These are phyloP conservation scores for Lactifluus hygrophoroides DNA, from an alignment of 768 basidiomycete genomes.

Conservation along the genomic window DNA sequence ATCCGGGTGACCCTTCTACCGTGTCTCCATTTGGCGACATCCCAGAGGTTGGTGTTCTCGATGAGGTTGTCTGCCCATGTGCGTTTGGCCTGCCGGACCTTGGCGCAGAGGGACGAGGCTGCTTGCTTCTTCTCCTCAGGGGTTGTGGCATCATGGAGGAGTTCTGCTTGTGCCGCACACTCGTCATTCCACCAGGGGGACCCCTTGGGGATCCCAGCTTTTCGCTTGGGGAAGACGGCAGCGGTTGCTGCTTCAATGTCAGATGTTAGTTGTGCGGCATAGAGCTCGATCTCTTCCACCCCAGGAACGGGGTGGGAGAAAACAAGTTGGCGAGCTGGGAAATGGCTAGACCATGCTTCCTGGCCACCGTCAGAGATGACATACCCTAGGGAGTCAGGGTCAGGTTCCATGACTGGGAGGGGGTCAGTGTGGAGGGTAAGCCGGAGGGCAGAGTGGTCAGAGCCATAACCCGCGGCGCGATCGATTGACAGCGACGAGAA, in stretches of 20 bases:
- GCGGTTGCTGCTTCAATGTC: neutral
- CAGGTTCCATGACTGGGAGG: neutral
- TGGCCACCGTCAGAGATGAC: neutral
- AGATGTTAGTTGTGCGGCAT: neutral
- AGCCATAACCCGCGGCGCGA: no score
- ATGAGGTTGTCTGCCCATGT: neutral
- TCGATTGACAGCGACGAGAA: neutral
- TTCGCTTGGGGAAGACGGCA: neutral
- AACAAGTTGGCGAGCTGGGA: neutral
- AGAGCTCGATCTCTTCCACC: neutral
- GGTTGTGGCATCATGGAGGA: no score
- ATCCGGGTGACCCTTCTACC: neutral
- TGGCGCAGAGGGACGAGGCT: neutral
- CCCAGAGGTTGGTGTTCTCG: no score
- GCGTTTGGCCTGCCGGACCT: neutral
- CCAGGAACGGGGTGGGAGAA: neutral
- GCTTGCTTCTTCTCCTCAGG: neutral
- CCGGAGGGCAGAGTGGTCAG: no score
- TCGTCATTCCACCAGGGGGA: neutral
- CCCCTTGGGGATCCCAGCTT: neutral
- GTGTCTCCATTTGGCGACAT: no score
- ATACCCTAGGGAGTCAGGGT: neutral
- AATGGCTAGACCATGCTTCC: neutral
- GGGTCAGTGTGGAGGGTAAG: neutral
- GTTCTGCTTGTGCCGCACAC: no score